Evolutionary conservation across 129 eudicot species (phyloP).

Genomic region (Pittosporum tobira): DNA sequence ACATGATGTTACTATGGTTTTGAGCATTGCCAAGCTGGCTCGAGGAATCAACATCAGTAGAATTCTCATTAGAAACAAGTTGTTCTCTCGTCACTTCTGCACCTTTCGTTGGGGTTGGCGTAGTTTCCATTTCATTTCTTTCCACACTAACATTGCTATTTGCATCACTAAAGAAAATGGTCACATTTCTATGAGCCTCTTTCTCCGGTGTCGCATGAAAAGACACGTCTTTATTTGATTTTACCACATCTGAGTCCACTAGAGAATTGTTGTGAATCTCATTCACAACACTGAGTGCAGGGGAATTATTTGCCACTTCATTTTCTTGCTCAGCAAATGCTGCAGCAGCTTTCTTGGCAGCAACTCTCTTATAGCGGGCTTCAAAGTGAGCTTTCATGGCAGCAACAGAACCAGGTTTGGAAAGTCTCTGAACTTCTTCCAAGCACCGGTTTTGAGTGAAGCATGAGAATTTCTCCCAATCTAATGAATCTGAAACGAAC

Average conservation of each 20-base stretch:
- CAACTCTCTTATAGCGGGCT: slow-evolving; percentile 64
- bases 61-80: slow-evolving; percentile 6
- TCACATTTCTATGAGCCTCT: slow-evolving; percentile 12
- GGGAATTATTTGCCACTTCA: slow-evolving; percentile 23
- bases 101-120: slow-evolving; percentile 1
- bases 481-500: slow-evolving; percentile 62
- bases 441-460: slow-evolving; percentile 65
- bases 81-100: slow-evolving; percentile 5
- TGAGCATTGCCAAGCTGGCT: slow-evolving; percentile 12
- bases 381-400: slow-evolving; percentile 87
- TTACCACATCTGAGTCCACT: slow-evolving; percentile 2
- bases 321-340: slow-evolving; percentile 38
- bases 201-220: slow-evolving; percentile 11
- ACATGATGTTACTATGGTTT: slow-evolving; percentile 5
- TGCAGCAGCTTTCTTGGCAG: slow-evolving; percentile 34
- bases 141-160: slow-evolving; percentile 1
- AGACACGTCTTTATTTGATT: neutral
- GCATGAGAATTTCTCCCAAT: slow-evolving; percentile 87
- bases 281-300: slow-evolving; percentile 12
- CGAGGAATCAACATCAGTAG: slow-evolving; percentile 11
- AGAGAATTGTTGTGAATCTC: slow-evolving; percentile 11
- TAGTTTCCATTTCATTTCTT: slow-evolving; percentile 5
- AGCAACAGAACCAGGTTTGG: slow-evolving; percentile 87
- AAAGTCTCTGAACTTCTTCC: slow-evolving; percentile 72
- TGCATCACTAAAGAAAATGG: slow-evolving; percentile 1